Evolutionary conservation across 2,329 filamentous ascomycete species (phyloP).

Genomic region (Diplodia corticola): DNA sequence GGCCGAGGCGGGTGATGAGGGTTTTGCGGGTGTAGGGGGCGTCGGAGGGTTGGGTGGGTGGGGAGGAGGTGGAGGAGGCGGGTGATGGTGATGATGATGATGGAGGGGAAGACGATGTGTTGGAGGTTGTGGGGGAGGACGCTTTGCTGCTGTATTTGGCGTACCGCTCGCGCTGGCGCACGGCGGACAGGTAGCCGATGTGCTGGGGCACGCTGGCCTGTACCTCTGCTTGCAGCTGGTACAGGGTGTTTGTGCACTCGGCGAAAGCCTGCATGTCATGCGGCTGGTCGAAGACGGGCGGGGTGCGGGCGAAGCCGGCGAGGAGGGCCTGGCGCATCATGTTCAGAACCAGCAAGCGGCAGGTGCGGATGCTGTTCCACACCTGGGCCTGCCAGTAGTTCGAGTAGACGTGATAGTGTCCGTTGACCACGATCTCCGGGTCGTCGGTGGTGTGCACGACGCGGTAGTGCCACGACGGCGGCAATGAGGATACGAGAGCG

Average conservation of each 20-base stretch:
- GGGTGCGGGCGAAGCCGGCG: slow-evolving; percentile 30
- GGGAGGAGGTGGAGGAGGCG: slow-evolving; percentile 26
- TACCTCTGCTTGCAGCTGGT: slow-evolving; percentile 35
- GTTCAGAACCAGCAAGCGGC: slow-evolving; percentile 31
- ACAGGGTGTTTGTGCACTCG: slow-evolving; percentile 30
- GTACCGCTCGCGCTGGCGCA: slow-evolving; percentile 1
- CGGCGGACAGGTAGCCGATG: slow-evolving; percentile 35
- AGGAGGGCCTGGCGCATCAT: slow-evolving; percentile 29
- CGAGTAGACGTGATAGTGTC: slow-evolving; percentile 34
- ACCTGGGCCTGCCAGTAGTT: slow-evolving; percentile 35
- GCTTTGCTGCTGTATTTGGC: background rate
- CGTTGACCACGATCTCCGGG: slow-evolving; percentile 27
- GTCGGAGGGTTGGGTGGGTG: slow-evolving; percentile 28
- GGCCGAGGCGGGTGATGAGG: slow-evolving; percentile 20
- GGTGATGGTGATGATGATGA: background rate
- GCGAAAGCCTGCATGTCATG: slow-evolving; percentile 31
- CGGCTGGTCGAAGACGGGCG: slow-evolving; percentile 29
- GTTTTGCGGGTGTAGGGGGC: background rate
- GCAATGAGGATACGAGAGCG: background rate
- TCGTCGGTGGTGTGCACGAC: slow-evolving; percentile 8
- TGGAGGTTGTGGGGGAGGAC: background rate
- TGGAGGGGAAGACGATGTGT: background rate
- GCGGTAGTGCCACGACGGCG: background rate
- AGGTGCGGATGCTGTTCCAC: slow-evolving; percentile 34
- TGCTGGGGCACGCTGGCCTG: slow-evolving; percentile 39